These are phyloP conservation scores for Lipomyces sp. DNA, from an alignment of 805 yeast species.

Conservation along the genomic window DNA sequence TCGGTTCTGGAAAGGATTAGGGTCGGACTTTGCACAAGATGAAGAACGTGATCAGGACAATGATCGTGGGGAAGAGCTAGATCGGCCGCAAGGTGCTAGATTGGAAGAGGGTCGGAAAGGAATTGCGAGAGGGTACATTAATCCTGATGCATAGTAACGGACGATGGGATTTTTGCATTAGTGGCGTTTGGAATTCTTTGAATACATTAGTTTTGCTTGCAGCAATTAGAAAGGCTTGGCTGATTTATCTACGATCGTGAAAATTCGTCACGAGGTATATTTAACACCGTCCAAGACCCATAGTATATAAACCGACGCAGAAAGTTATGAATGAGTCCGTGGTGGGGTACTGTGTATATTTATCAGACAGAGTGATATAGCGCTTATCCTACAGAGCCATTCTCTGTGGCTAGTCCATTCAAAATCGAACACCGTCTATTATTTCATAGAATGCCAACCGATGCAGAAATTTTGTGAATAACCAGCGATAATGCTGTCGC, in stretches of 20 bases:
- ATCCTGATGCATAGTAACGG: conserved; percentile 16
- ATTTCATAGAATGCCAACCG: neutral
- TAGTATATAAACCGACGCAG: too few species aligned
- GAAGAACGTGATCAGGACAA: conserved; percentile 40
- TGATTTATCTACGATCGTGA: too few species aligned
- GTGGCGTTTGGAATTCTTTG: neutral
- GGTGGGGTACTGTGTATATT: too few species aligned
- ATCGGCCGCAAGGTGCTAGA: conserved; percentile 59
- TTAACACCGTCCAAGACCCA: too few species aligned
- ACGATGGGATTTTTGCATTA: conserved; percentile 1
- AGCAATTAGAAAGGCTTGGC: too few species aligned
- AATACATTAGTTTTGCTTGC: neutral
- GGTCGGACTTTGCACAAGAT: conserved; percentile 67
- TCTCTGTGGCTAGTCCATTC: neutral
- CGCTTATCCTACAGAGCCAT: too few species aligned
- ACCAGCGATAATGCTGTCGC: neutral
- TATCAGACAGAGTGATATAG: too few species aligned
- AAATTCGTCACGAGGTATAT: too few species aligned
- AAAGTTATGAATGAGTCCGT: too few species aligned
- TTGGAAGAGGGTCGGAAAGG: conserved; percentile 86
- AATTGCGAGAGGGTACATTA: conserved; percentile 80
- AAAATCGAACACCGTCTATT: neutral
- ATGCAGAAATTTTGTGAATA: neutral
- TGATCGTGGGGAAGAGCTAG: conserved; percentile 47
- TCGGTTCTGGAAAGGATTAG: conserved; percentile 82